phyloP scores from a whole-genome alignment of 2,329 filamentous ascomycete genomes.

The Thermochaetoides dissita region DNA sequence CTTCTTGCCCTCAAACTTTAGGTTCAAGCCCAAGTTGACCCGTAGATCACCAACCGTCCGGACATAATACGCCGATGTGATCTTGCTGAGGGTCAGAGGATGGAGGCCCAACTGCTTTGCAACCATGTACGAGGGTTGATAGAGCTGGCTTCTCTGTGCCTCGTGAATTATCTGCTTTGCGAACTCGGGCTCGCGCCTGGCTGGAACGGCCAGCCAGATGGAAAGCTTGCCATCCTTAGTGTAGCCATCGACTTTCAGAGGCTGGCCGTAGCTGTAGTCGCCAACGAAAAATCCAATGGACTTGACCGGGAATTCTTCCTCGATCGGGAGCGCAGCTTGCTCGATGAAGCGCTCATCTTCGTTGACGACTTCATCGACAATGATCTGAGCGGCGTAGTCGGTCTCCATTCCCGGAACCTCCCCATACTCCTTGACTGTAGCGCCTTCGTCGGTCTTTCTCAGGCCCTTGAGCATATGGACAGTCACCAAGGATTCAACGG shows the following conservation, averaged over 20 bases:
- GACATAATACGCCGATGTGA: conserved; percentile 87
- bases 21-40: conserved; percentile 82
- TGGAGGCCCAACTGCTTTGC: conserved; percentile 71
- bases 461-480: conserved; percentile 91
- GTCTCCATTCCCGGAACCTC: conserved; percentile 73
- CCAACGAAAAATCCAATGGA: conserved; percentile 86
- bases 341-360: conserved; percentile 91
- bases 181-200: conserved; percentile 67
- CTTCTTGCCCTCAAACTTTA: conserved; percentile 94
- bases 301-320: conserved; percentile 76
- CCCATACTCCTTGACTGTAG: conserved; percentile 84
- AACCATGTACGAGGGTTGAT: conserved; percentile 79
- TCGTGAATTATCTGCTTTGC: conserved; percentile 57
- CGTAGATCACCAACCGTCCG: conserved; percentile 62
- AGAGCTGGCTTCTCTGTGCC: conserved; percentile 58
- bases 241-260: conserved; percentile 69
- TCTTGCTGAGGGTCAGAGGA: conserved; percentile 80
- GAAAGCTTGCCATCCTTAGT: conserved; percentile 55
- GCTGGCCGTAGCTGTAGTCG: conserved; percentile 82
- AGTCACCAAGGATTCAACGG: conserved; percentile 77
- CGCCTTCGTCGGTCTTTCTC: conserved; percentile 77
- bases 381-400: conserved; percentile 78
- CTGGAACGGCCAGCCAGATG: conserved; percentile 60
- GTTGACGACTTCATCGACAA: conserved; percentile 82
- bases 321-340: conserved; percentile 70